phyloP scores from a whole-genome alignment of 2,329 filamentous ascomycete species.

The Colletotrichum gigasporum region DNA sequence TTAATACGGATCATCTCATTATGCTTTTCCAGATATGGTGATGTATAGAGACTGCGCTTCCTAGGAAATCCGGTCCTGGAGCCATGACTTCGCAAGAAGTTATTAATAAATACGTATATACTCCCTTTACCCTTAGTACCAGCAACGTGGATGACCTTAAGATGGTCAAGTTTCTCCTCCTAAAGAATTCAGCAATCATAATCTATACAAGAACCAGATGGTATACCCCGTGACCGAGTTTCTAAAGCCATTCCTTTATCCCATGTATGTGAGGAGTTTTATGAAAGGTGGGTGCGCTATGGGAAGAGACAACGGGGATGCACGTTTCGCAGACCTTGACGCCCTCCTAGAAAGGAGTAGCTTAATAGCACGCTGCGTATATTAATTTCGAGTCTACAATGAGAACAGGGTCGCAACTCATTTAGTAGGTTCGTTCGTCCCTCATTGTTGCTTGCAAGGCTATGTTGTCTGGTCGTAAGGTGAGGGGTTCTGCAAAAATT shows the following conservation, averaged over 20 bases:
- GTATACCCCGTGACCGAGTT: constrained; percentile 41
- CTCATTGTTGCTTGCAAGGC: no score
- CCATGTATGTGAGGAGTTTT: constrained; percentile 40
- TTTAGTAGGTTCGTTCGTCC: no score
- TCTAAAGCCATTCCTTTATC: constrained; percentile 43
- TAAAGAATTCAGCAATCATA: constrained; percentile 30
- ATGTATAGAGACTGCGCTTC: constrained; percentile 58
- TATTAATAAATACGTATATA: constrained; percentile 57
- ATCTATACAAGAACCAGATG: not conserved
- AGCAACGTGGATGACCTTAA: constrained; percentile 61
- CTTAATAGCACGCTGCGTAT: no score
- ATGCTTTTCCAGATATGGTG: constrained; percentile 54
- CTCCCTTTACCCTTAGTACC: constrained; percentile 66
- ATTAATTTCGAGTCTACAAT: no score
- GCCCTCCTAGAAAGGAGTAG: no score
- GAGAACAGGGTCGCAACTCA: no score
- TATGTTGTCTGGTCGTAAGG: no score
- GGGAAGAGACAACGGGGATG: no score
- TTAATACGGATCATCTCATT: constrained; percentile 55
- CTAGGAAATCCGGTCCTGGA: constrained; percentile 33
- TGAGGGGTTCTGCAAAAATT: no score
- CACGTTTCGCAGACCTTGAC: no score
- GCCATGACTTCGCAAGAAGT: constrained; percentile 47
- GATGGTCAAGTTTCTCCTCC: constrained; percentile 38
- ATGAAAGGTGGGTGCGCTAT: no score